Conservation (phyloP, 371 early-diverging fungal genomes). For the Actinomortierella ambigua region DNA sequence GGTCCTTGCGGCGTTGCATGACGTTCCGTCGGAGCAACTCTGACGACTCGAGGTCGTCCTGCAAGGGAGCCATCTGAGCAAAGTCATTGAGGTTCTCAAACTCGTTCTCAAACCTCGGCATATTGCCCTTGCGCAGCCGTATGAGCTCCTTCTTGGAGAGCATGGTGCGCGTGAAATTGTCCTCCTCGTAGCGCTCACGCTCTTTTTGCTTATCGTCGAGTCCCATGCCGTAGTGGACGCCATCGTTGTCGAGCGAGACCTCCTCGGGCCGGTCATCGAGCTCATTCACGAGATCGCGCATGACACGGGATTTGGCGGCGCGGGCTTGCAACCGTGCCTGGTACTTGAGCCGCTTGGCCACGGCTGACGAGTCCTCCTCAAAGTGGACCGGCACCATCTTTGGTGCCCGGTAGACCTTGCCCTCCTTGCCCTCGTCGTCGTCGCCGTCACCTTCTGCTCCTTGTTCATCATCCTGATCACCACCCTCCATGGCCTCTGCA, state of each 20-base stretch:
- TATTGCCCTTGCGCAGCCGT: constrained; percentile 61
- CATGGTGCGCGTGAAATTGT: constrained; percentile 84
- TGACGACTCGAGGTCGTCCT: constrained; percentile 59
- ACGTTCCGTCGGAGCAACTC: constrained; percentile 59
- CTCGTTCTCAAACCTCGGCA: constrained; percentile 81
- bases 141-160: constrained; percentile 80
- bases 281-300: constrained; percentile 85
- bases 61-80: constrained; percentile 63
- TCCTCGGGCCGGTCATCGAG: constrained; percentile 91
- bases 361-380: constrained; percentile 66
- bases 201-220: constrained; percentile 66
- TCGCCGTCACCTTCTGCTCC: constrained; percentile 32
- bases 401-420: constrained; percentile 83
- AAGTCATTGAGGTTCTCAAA: constrained; percentile 84
- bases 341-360: constrained; percentile 62
- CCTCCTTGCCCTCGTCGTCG: constrained; percentile 19
- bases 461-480: constrained; percentile 17
- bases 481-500: constrained; percentile 55
- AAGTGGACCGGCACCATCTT: constrained; percentile 88
- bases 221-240: constrained; percentile 62
- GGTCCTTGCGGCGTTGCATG: constrained; percentile 53
- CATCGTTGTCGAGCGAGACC: constrained; percentile 70
- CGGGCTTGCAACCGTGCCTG: constrained; percentile 70
- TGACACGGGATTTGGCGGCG: constrained; percentile 85
- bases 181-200: constrained; percentile 85